Evolutionary conservation across 1,139 yeast genomes (phyloP), one percentile per base, ranked within the genome.

Genomic region (Arxiozyma heterogenica): DNA sequence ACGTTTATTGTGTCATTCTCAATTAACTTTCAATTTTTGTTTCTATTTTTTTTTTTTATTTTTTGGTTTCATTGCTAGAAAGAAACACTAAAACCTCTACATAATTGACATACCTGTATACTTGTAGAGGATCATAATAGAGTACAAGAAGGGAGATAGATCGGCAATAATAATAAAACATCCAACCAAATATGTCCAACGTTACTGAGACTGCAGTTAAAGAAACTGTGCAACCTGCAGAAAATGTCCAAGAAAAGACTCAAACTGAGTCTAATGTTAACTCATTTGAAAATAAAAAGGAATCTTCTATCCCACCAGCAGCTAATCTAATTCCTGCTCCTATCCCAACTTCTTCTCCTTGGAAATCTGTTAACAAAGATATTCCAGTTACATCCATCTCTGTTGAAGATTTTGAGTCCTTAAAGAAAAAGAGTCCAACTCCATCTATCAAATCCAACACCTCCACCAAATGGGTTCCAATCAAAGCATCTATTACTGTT

Each of bases 391-490:
- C 71, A 11, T 58, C 71, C 17, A 64, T 72, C n/a, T 63, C 71
- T 48, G 61, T 69, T 25, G 58, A 59, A 61, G 62, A 73, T 49
- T 61, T 77, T 43, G 82, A 79, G 62, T 75, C 77, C 49, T 71
- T 72, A 55, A 69, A 65, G 47, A 68, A 65, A 54, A 66, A 67
- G 55, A 61, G 66, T 41, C 61, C 70, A 25, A 68, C 71, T 50
- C 68, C 73, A 22, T 69, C 73, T 23, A 73, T 71, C 53, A 79
- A 78, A 57, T 78, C 83, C 59, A 80, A 86, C 42, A 81, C 84
- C 59, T 82, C 83, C 60, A 90, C 85, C 64, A 88, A 88, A 71
- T 89, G 95, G 95, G 86, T 87, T 49, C 95, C 95, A n/a, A 83
- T 84, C 67, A 80, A 81, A 61, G 94, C 93, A 38, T 80, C 84